Evolutionary conservation across 345 rosid genomes (phyloP), one percentile per base, ranked within the genome.

Genomic region (Odontarrhena argentea): DNA sequence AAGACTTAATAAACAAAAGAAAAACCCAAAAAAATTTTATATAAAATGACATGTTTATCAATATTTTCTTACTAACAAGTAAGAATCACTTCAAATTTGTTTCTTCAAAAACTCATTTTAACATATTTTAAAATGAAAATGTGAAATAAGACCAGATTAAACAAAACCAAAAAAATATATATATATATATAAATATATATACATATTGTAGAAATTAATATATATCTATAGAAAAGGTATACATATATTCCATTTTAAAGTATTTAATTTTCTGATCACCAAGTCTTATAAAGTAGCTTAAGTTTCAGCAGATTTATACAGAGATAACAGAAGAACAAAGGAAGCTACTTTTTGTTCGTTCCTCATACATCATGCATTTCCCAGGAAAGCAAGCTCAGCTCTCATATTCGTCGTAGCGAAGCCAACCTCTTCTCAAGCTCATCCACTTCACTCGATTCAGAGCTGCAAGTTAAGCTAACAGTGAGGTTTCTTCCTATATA

Each of bases 391-490:
- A 38, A 10, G 45, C 6, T 14, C 3, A 28, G 7, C 45, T 44
- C 58, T 89, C 85, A 92, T 63, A 85, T 81, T 60, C 89, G 86
- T 60, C 96, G 86, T 22, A 92, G 85, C 11, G 94, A 85, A 53
- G 98, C 98, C 87, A 93, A 53, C 71, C 97, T 84, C 82, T 87
- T 89, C 56, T 89, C 98, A 37, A 93, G 97, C 71, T 93, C 97
- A 62, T 83, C 87, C 28, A 89, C 96, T 63, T 93, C 86, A 25
- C 85, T 62, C 35, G 97, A 57, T 43, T 82, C 86, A 25, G 86
- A 15, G 41, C 96, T 93, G 86, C 80, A 75, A 22, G 18, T 55
- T 45, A 25, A 14, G 46, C 7, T 36, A 26, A 45, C 30, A 9
- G 3, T 50, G 5, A 45, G 3, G 2, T 3, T 3, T 53, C 1